Base-by-base conservation (phyloP, 1,284 basidiomycete species). In the Farysia itapuensis region DNA sequence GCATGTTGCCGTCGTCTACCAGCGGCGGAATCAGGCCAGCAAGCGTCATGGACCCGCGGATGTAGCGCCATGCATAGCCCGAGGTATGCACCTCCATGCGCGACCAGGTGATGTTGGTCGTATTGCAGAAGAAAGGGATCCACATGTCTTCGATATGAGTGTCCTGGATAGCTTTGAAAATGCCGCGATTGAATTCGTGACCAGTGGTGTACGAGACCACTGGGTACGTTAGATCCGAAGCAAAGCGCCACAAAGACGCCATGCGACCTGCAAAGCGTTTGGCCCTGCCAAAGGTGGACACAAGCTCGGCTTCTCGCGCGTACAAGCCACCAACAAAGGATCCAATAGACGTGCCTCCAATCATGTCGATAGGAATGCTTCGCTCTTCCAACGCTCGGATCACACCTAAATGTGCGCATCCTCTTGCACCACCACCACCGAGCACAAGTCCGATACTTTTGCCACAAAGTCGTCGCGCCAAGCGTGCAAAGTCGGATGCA, bases 81-180 rank as follows among this genome's bases (percentile, higher is more conserved):
- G 89, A 90, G 53, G 94, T 89, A 72, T 99, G 95, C 30, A 97
- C 87, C 75, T 97, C 92, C 92, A 98, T 97, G 5, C 86, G 83
- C 9, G 91, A 95, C 48, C 89, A 91, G 39, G 88, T 93, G 75
- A 99, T 96, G 73, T 97, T 97, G n/a, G 95, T 96, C 6, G 93
- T 92, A 72, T 97, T 97, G 79, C 91, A 95, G 79, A 93, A 99
- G 80, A 87, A 99, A 2, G 95, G 94, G 4, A 98, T 82, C 95
- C 94, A 98, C 87, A 95, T 94, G 78, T 95, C 91, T 79, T 97
- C 93, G 43, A 98, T 96, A 77, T 72, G 63, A 40, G 39, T 44
- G 35, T 54, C 66, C 25, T 60, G 49, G 21, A 70, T 64, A 37
- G 54, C 48, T 34, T 59, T 60, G 33, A 61, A 39, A 31, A 56